These are phyloP conservation scores for Calonectria hongkongensis DNA, from an alignment of 2,329 filamentous ascomycete species.

Conservation along the genomic window DNA sequence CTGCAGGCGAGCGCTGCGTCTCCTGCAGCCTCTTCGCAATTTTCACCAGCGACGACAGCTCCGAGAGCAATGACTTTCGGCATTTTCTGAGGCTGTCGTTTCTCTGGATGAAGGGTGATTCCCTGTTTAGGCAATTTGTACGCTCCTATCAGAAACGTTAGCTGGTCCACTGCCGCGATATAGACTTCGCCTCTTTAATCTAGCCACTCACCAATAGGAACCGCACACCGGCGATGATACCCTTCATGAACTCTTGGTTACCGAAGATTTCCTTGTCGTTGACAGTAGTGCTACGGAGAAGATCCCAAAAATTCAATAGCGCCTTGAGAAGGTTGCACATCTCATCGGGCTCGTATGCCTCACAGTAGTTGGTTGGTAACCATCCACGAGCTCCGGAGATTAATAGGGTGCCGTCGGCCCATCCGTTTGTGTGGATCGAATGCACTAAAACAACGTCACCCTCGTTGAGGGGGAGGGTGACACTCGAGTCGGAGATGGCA, in stretches of 20 bases:
- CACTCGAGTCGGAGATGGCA: constrained; percentile 86
- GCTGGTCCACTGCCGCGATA: background rate
- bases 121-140: constrained; percentile 89
- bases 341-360: constrained; percentile 91
- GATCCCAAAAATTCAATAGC: constrained; percentile 93
- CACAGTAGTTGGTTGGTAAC: constrained; percentile 99
- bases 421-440: constrained; percentile 97
- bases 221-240: constrained; percentile 93
- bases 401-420: constrained; percentile 96
- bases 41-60: constrained; percentile 92
- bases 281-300: constrained; percentile 85
- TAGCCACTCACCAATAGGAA: constrained; percentile 84
- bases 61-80: constrained; percentile 90
- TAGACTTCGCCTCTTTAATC: background rate
- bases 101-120: constrained; percentile 83
- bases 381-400: constrained; percentile 91
- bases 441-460: constrained; percentile 96
- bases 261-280: constrained; percentile 87
- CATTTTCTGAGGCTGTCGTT: constrained; percentile 86
- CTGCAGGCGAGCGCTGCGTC: constrained; percentile 70
- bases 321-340: constrained; percentile 91
- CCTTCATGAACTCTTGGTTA: constrained; percentile 95
- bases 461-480: constrained; percentile 91
- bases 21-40: constrained; percentile 90
- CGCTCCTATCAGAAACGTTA: constrained; percentile 78